Percentiles rank a stretch among this genome's conserved stretches.
These are phyloP conservation scores for Penicillium brasilianum DNA, from an alignment of 2,329 filamentous ascomycete genomes.

Conservation along the genomic window DNA sequence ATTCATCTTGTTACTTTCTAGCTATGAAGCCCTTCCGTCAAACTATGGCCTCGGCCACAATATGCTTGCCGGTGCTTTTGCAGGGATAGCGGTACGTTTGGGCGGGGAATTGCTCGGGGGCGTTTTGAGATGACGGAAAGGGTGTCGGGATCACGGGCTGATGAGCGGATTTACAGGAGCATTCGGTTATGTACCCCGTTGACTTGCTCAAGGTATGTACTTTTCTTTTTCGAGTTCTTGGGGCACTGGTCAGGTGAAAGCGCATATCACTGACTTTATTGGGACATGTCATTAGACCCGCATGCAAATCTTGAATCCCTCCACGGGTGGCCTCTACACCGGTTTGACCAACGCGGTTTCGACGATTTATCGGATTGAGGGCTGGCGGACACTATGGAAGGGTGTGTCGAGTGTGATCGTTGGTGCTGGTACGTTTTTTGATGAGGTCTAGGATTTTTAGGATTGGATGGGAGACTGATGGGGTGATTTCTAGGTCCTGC, in stretches of 20 bases:
- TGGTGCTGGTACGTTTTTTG: conserved; percentile 74
- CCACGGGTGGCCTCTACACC: conserved; percentile 78
- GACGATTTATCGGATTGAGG: conserved; percentile 88
- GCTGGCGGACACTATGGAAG: conserved; percentile 89
- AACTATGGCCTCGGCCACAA: conserved; percentile 94
- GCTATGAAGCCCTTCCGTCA: conserved; percentile 90
- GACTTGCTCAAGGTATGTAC: conserved; percentile 88
- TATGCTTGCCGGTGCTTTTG: conserved; percentile 95
- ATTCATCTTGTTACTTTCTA: conserved; percentile 42
- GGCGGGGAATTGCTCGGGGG: background rate
- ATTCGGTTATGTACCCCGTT: conserved; percentile 98
- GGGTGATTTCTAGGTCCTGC: conserved; percentile 72
- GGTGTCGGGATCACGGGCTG: conserved; percentile 19
- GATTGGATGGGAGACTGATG: background rate
- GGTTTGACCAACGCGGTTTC: conserved; percentile 91
- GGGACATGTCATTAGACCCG: conserved; percentile 68
- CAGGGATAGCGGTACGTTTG: conserved; percentile 82
- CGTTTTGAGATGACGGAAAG: background rate
- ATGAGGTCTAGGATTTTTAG: background rate
- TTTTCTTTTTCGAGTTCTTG: background rate
- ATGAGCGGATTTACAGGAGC: conserved; percentile 67
- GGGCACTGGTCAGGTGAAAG: background rate
- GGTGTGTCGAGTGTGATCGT: conserved; percentile 96
- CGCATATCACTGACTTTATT: conserved; percentile 16
- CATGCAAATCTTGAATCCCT: conserved; percentile 94